Evolutionary conservation across 2,329 filamentous ascomycete species (phyloP), one percentile per base, ranked within the genome.

Genomic region (Fusarium domesticum): DNA sequence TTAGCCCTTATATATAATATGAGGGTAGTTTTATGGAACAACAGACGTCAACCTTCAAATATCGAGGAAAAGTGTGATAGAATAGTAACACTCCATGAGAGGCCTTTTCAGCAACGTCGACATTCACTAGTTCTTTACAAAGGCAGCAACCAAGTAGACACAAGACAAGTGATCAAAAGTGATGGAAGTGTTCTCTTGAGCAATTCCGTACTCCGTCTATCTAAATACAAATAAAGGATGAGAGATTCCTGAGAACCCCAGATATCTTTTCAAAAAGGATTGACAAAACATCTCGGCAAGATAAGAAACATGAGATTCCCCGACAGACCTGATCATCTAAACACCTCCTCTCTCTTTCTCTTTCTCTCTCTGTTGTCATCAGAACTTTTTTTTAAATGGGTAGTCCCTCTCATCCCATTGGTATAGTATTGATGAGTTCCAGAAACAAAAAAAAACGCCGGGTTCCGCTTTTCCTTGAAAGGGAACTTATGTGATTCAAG

Each of bases 131-230:
- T n/a, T n/a, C n/a, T n/a, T n/a, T n/a, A 37, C 5, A 34, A 11
- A 32, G n/a, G 18, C 14, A 18, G 30, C 14, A 23, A 23, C 16
- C 19, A 43, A 36, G 17, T 18, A 19, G 11, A 14, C n/a, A n/a
- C n/a, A n/a, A n/a, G n/a, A n/a, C n/a, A n/a, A n/a, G n/a, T n/a
- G n/a, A n/a, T n/a, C n/a, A n/a, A n/a, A n/a, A n/a, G n/a, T n/a
- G n/a, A n/a, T n/a, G n/a, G n/a, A 49, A 41, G 25, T 32, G 35
- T 25, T 45, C 43, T 51, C 43, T 45, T 40, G 42, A 18, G 18
- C 35, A 50, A 48, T 53, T 47, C 51, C 53, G 34, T 48, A 56
- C 53, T 59, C 54, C 56, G 35, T 52, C 49, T 56, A 53, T 48
- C 40, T 57, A 57, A 51, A 48, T 39, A 42, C 42, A 34, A 40